These are phyloP conservation scores for Hydrangea macrophylla DNA, from an alignment of 148 eudicot genomes.

Conservation along the genomic window DNA sequence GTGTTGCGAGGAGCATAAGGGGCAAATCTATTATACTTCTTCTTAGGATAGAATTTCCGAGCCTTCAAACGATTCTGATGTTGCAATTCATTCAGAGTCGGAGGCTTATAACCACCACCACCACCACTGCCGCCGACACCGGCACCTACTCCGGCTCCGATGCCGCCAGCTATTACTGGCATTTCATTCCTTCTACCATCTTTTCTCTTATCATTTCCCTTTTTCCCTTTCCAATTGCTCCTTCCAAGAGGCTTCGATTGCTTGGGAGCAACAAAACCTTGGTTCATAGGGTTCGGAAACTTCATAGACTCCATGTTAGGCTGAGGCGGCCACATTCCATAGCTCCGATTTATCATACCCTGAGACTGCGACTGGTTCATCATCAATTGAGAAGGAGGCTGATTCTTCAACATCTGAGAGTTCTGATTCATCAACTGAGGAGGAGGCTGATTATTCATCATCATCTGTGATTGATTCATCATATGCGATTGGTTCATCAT, in stretches of 20 bases:
- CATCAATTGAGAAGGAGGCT: constrained; percentile 36
- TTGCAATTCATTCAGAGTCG: constrained; percentile 62
- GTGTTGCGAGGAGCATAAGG: constrained; percentile 94
- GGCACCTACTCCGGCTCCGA: constrained; percentile 20
- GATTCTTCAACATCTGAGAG: constrained; percentile 32
- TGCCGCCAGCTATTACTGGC: constrained; percentile 15
- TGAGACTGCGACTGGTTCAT: constrained; percentile 12
- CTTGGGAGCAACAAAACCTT: constrained; percentile 25
- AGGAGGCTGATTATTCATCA: constrained; percentile 35
- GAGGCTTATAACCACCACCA: constrained; percentile 55
- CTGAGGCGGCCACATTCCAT: constrained; percentile 56
- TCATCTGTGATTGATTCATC: constrained; percentile 27
- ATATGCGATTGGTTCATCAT: constrained; percentile 31
- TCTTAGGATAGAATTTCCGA: constrained; percentile 58
- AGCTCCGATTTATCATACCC: constrained; percentile 41
- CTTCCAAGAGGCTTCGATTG: constrained; percentile 30
- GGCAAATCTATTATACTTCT: constrained; percentile 63
- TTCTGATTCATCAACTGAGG: constrained; percentile 27
- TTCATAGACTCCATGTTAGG: constrained; percentile 36
- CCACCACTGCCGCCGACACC: constrained; percentile 24
- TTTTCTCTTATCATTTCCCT: constrained; percentile 46
- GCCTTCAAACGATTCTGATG: constrained; percentile 76
- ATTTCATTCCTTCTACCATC: constrained; percentile 31
- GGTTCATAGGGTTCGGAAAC: constrained; percentile 40
- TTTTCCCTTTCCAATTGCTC: constrained; percentile 77